Conservation (phyloP, 331 rosid species). For the Malus hybrid region DNA sequence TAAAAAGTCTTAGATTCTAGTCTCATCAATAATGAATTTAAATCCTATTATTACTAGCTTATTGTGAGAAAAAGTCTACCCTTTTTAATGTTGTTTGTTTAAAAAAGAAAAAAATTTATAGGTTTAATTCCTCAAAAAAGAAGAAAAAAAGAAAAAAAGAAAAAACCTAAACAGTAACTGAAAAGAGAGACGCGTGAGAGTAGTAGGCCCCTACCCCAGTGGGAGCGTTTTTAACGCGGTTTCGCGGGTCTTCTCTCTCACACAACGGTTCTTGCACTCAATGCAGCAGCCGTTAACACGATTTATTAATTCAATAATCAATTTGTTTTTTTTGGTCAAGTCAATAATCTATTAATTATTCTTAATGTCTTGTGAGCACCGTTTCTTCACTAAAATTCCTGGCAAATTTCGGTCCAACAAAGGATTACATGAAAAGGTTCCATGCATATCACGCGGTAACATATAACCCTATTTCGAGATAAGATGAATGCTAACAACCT, state of each 20-base stretch:
- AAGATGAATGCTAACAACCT: too few species aligned
- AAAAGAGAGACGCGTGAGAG: not conserved
- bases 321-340: not conserved
- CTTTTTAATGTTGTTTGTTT: too few species aligned
- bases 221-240: not conserved
- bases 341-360: not conserved
- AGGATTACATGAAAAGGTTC: not conserved
- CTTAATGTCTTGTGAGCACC: not conserved
- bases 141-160: too few species aligned
- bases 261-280: not conserved
- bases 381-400: not conserved
- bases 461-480: not conserved
- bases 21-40: too few species aligned
- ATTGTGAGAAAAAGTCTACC: fast-evolving
- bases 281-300: not conserved
- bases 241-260: not conserved
- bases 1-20: fast-evolving
- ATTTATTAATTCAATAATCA: too few species aligned
- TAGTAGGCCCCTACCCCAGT: not conserved
- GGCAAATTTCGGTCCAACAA: not conserved
- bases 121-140: too few species aligned
- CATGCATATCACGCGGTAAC: not conserved
- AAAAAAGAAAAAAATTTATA: too few species aligned
- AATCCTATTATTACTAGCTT: too few species aligned
- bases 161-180: not conserved